A percentile compares a stretch with the other conserved stretches of the same genome.
phyloP scores from a whole-genome alignment of 306 rosid species.

The Benincasa hispida region DNA sequence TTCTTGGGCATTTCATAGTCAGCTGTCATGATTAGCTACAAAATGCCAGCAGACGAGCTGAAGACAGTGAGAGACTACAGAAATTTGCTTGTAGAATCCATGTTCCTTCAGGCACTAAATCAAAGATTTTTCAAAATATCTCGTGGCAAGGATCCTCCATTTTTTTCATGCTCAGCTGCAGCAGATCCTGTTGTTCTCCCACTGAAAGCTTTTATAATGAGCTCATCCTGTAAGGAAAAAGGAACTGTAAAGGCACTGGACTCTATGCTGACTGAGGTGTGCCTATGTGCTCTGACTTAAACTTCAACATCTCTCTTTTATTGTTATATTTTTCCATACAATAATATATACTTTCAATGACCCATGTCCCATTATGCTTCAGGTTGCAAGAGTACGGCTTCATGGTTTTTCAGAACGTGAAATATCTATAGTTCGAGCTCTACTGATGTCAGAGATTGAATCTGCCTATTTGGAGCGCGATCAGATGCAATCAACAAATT shows the following conservation, averaged over 20 bases:
- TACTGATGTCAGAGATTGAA: constrained; percentile 86
- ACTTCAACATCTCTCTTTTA: constrained; percentile 11
- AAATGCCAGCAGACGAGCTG: constrained; percentile 60
- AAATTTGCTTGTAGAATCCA: constrained; percentile 80
- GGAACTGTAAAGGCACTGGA: constrained; percentile 75
- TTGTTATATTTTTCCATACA: neutral
- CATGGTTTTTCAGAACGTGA: constrained; percentile 95
- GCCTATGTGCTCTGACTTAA: neutral
- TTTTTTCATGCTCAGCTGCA: constrained; percentile 80
- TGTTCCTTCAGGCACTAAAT: constrained; percentile 78
- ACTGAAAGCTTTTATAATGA: constrained; percentile 73
- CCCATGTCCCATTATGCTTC: constrained; percentile 24
- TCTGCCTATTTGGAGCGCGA: constrained; percentile 96
- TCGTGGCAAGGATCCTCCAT: constrained; percentile 90
- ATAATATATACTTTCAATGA: constrained; percentile 5
- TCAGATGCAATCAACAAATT: constrained; percentile 87
- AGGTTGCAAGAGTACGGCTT: constrained; percentile 83
- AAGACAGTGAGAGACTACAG: constrained; percentile 82
- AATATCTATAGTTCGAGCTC: constrained; percentile 61
- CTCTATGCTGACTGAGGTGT: constrained; percentile 81
- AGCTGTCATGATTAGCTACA: constrained; percentile 93
- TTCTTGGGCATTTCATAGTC: constrained; percentile 40
- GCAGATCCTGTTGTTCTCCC: constrained; percentile 82
- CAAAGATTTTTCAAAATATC: constrained; percentile 91
- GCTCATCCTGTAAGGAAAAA: constrained; percentile 71